Base-by-base conservation (phyloP, 179 eudicot species). In the Camellia oleifera region DNA sequence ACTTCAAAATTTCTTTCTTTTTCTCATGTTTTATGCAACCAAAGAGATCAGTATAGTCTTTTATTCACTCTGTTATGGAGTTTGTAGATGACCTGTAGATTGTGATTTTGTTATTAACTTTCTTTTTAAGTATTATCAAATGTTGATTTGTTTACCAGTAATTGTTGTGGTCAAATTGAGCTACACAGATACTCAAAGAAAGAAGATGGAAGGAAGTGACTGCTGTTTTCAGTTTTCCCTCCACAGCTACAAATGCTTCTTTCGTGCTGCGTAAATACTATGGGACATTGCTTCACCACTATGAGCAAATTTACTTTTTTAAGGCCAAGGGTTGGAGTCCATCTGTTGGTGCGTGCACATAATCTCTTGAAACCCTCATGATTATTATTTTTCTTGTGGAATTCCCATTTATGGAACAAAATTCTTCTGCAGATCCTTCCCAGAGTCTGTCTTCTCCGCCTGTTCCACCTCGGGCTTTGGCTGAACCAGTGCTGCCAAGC, bases 161-260 rank as follows among this genome's bases (percentile, higher is more conserved):
- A 53, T 62, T 64, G 12, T 62, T 1, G 63, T 46, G 32, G 11
- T 20, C 7, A 67, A 32, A 53, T 13, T n/a, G 81, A 57, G 74
- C 15, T 67, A 5, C 72, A 70, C 91, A 96, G 99, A 83, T 94
- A 70, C 76, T 92, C 10, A 78, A 83, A 81, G 98, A 96, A 67
- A 92, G 86, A 82, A 89, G 88, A 76, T 96, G 99, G 99, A 96
- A 90, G 81, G 98, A 96, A 77, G 94, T 96, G 62, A 90, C 97
- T 12, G 81, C 90, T n/a, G 86, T 86, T 69, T 96, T 96, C 85
- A 87, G 82, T 85, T 96, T 96, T 75, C 99, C 99, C 0, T 81
- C 99, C 26, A 91, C 98, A 62, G 99, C 99, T 53, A 96, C 99
- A 79, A 96, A 96, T 82, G 99, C 99, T 46, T 96, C 99, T 53